Percentiles rank a stretch among this genome's conserved stretches.
Conservation (phyloP, 1,284 basidiomycete genomes). For the Pseudozyma sp. region DNA sequence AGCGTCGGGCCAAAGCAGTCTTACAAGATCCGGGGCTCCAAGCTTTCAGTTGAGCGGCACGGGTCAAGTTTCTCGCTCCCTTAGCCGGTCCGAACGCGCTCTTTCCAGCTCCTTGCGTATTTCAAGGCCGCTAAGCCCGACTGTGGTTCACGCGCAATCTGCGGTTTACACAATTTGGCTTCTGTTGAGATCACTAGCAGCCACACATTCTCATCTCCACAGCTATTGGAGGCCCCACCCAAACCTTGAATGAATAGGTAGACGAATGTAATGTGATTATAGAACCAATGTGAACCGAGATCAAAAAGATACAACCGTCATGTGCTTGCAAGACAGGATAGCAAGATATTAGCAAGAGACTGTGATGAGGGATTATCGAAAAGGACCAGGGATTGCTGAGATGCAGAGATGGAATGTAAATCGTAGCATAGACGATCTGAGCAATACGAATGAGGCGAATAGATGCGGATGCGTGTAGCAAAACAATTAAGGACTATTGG, state of each 20-base stretch:
- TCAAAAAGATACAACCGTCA: constrained; percentile 15
- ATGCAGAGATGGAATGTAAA: neutral
- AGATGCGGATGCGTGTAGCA: neutral
- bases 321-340: constrained; percentile 3
- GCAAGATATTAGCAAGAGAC: constrained; percentile 41
- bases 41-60: neutral
- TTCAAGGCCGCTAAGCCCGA: constrained; percentile 38
- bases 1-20: neutral
- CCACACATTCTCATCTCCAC: neutral
- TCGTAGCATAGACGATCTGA: neutral
- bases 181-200: neutral
- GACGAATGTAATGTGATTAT: constrained; percentile 31
- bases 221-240: neutral
- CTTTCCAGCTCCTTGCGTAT: neutral
- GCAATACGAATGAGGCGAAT: neutral
- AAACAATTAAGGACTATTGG: neutral
- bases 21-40: constrained; percentile 17
- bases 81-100: neutral
- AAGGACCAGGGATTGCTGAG: neutral
- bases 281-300: constrained; percentile 22
- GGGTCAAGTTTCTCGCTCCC: neutral
- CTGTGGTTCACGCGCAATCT: neutral
- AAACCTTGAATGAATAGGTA: neutral
- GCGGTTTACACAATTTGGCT: neutral
- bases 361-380: neutral